Evolutionary conservation across 345 rosid species (phyloP).

Genomic region (Eucalyptus dawsonii): DNA sequence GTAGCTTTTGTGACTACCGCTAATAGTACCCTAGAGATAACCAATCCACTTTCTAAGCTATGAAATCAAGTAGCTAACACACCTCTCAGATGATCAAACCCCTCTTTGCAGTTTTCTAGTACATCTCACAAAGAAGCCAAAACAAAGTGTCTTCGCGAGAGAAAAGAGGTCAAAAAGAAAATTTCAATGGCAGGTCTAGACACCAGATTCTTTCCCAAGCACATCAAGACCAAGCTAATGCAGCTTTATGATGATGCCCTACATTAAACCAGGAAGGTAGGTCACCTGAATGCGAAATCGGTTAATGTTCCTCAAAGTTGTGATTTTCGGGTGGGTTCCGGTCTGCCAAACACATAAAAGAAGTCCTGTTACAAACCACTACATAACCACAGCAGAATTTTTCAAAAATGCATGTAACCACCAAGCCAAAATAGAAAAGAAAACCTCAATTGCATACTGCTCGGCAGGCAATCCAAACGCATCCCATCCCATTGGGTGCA

Average conservation of each 20-base stretch:
- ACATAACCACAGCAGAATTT: neutral
- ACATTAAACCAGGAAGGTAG: neutral
- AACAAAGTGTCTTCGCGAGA: neutral
- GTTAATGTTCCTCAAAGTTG: conserved; percentile 77
- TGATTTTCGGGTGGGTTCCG: conserved; percentile 87
- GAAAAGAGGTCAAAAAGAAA: neutral
- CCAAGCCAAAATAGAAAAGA: neutral
- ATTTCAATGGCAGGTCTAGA: neutral
- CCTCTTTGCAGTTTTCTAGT: neutral
- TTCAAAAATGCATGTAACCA: neutral
- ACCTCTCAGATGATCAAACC: neutral
- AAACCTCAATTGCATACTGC: conserved; percentile 92
- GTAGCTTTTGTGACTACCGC: neutral
- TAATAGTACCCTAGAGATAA: neutral
- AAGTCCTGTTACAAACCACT: neutral
- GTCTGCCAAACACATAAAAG: conserved; percentile 29
- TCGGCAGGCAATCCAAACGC: conserved; percentile 98
- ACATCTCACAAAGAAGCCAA: neutral
- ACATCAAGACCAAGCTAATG: neutral
- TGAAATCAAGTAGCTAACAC: neutral
- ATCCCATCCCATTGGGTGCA: conserved; percentile 99
- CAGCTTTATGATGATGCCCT: neutral
- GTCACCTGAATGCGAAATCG: conserved; percentile 76
- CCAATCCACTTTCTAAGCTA: neutral
- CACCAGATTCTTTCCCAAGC: neutral